phyloP scores from a whole-genome alignment of 495 filamentous ascomycete species.

The Chaetomium tenue region DNA sequence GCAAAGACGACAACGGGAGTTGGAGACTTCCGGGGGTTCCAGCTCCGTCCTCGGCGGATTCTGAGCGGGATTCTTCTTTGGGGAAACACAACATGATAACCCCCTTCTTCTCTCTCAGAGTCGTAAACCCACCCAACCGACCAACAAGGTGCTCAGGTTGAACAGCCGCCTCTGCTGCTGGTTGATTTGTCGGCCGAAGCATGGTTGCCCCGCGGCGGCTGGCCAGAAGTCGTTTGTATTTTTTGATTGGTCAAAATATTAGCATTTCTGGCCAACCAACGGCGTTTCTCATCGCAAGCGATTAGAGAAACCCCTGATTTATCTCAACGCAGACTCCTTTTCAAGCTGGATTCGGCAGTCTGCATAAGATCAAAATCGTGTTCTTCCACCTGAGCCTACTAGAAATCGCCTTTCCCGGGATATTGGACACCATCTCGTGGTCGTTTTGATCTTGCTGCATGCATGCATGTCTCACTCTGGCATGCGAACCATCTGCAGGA shows the following conservation, averaged over 20 bases:
- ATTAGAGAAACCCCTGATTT: slow-evolving; percentile 14
- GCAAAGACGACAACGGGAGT: no score
- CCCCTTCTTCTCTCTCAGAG: not conserved
- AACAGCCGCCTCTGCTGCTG: slow-evolving; percentile 20
- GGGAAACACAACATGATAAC: slow-evolving; percentile 4
- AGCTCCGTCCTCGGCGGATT: not conserved
- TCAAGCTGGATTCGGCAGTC: slow-evolving; percentile 4
- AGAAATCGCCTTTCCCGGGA: not conserved
- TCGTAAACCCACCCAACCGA: slow-evolving; percentile 6
- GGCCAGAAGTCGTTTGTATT: slow-evolving; percentile 15
- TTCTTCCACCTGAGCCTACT: not conserved
- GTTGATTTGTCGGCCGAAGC: slow-evolving; percentile 26
- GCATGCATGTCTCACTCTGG: slow-evolving; percentile 27
- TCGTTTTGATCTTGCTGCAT: slow-evolving; percentile 18
- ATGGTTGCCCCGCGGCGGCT: slow-evolving; percentile 15
- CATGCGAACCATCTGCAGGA: slow-evolving; percentile 32
- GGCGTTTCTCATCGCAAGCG: not conserved
- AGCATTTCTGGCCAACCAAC: slow-evolving; percentile 30
- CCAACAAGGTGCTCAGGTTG: slow-evolving; percentile 10
- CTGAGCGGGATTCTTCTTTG: not conserved
- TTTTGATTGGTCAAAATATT: slow-evolving; percentile 31
- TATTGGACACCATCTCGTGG: slow-evolving; percentile 6
- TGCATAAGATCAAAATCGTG: not conserved
- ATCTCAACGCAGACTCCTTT: slow-evolving; percentile 1
- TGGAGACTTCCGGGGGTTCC: not conserved